Evolutionary conservation across 371 early-diverging fungal species (phyloP), one percentile per base, ranked within the genome.

Genomic region (Mortierella sp.): DNA sequence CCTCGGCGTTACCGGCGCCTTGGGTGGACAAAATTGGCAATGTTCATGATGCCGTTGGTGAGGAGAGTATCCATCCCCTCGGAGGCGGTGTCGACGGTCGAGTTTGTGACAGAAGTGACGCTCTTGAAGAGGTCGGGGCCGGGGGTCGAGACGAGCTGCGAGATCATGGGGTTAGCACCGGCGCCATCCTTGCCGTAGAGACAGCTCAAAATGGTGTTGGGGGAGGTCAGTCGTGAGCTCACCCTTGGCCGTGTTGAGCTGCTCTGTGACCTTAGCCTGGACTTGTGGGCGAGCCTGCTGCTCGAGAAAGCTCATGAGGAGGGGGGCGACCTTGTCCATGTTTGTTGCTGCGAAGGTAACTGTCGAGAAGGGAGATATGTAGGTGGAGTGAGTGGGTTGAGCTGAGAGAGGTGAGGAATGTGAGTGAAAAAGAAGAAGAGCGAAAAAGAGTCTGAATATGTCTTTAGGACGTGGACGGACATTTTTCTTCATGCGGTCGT

Each of bases 11-110:
- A 43, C 69, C 31, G 0, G 73, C 71, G n/a, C 72, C 31, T 5
- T 74, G 74, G 51, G 75, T 64, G 59, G 24, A 82, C 80, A n/a
- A 61, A 54, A 51, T 78, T 81, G 46, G 86, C 77, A 69, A 86
- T 82, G 73, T 82, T 82, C 71, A 86, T 73, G 64, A 86, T 72
- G 2, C 86, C 86, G 55, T 86, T 75, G 55, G 86, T 82, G 69
- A 86, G 73, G 34, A 86, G 79, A 24, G 71, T 53, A 28, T 86
- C 86, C 86, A 86, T 86, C 54, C 86, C 86, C 40, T 86, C 82
- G n/a, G 79, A 73, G 19, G 86, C 82, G 21, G 80, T 82, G 26
- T 86, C 86, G 53, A 86, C 77, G 24, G 82, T 79, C 13, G 73
- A 3, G 13, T 74, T 54, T 8, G 86, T 86, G 71, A 86, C 75